Base-by-base conservation (phyloP, 2,329 filamentous ascomycete genomes). In the Xylaria digitata region DNA sequence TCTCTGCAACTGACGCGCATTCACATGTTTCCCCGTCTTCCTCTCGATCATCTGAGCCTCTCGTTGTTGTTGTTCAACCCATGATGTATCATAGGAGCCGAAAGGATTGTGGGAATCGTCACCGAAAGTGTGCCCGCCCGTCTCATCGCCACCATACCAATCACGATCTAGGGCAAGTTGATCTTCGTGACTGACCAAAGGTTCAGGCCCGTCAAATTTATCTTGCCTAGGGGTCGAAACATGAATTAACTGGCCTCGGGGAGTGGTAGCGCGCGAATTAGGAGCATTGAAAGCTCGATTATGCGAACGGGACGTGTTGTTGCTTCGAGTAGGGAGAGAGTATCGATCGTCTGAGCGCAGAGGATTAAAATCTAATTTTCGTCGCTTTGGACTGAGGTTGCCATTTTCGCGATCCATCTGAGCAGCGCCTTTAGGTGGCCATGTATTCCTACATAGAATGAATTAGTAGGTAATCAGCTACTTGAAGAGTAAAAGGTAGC, bases 91-190 rank as follows among this genome's bases (percentile, higher is more conserved):
- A 66, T 90, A 90, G 0, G 89, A 89, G 9, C 92, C 93, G 75
- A 97, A 97, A 0, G 94, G 94, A 75, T 97, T 96, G 79, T 97
- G 94, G n/a, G 89, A 86, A 70, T 97, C 94, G 76, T 97, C 94
- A 71, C 94, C 94, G 74, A 97, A 92, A 0, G 90, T 91, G 75
- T 96, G 92, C 0, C 87, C 86, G 30, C 90, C 92, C 64, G 90
- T 89, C 77, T 97, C 94, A 75, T 96, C 94, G 54, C 92, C 92
- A 23, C 89, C 90, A 75, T 97, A 97, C 94, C 94, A 97, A 79
- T 97, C 94, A 68, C 94, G 89, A 77, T 97, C 94, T 61, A 97
- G 83, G 9, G 90, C 92, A 69, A 87, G 87, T 19, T 89, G 87
- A 70, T 96, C 92, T 68, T 92, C 88, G 45, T 90, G 86, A 40